Conservation (phyloP, 164 flowering plant genomes). For the grape (Vitis vinifera) region DNA sequence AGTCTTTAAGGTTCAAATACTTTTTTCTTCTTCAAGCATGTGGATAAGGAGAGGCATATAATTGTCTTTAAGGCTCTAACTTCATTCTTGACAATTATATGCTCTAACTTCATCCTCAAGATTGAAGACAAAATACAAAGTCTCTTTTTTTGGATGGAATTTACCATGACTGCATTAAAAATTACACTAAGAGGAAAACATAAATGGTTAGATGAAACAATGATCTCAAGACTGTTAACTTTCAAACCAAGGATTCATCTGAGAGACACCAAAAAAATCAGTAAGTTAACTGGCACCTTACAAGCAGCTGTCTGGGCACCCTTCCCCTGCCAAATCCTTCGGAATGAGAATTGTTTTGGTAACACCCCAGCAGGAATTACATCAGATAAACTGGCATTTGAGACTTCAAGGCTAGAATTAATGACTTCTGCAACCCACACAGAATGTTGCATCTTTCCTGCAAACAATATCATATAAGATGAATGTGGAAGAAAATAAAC, state of each 20-base stretch:
- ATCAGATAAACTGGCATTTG: slow-evolving; percentile 31
- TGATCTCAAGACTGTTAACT: neutral
- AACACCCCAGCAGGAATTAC: slow-evolving; percentile 40
- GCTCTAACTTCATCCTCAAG: too few species aligned
- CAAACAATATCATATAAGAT: slow-evolving; percentile 6
- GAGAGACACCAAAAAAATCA: neutral
- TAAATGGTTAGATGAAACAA: neutral
- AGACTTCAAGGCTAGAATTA: slow-evolving; percentile 36
- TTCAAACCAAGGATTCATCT: neutral
- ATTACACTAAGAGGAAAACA: neutral
- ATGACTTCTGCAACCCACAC: slow-evolving; percentile 68
- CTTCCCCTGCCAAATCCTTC: slow-evolving; percentile 93
- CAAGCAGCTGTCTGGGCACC: slow-evolving; percentile 78
- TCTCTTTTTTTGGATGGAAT: too few species aligned
- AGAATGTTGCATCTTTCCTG: slow-evolving; percentile 95
- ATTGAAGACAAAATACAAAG: too few species aligned
- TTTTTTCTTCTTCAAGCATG: too few species aligned
- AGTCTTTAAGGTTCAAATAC: too few species aligned
- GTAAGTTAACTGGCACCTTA: slow-evolving; percentile 53
- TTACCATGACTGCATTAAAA: neutral
- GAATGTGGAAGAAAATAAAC: neutral
- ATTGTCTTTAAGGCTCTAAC: too few species aligned
- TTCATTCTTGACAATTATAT: too few species aligned
- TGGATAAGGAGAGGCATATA: too few species aligned
- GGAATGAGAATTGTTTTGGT: slow-evolving; percentile 56